Base-by-base conservation (phyloP, 1,284 basidiomycete genomes). In the Porogramme epimiltina region DNA sequence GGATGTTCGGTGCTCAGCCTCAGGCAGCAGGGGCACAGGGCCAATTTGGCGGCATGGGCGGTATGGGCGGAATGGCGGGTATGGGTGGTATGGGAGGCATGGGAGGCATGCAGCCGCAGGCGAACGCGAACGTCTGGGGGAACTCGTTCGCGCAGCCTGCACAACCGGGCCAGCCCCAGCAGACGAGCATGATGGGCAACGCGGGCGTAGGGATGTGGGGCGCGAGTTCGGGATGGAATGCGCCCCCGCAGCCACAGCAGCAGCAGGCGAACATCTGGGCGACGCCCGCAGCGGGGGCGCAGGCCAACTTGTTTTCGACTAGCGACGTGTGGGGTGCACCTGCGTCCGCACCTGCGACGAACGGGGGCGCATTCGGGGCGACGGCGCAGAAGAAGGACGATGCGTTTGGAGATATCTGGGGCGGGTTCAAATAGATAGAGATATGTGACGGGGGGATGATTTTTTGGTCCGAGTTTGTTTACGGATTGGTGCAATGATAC, bases 351-450 rank as follows among this genome's bases (percentile, higher is more conserved):
- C 24, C 51, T n/a, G 46, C 47, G 25, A 41, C 53, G 53, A 33
- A 33, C 6, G 43, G 43, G n/a, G n/a, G n/a, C n/a, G n/a, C n/a
- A n/a, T n/a, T n/a, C n/a, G n/a, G n/a, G n/a, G 45, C 65, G 60
- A 42, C 67, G n/a, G 57, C 68, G 41, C 70, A 75, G 61, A 87
- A 88, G 75, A 86, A 89, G 67, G 87, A 91, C 58, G 89, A 91
- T 62, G 82, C 75, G 5, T 91, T 91, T 65, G 87, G 87, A 3
- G 89, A 91, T 68, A 67, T 91, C 43, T 91, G 89, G 89, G 87
- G 87, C 43, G 80, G 85, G 38, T 89, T 89, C 70, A 90, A 89
- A 75, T 60, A 58, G 49, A 16, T 20, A n/a, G 10, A 6, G 4
- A 19, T 22, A 5, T 22, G 3, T 31, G 20, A 34, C 20, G 42